Base-by-base conservation (phyloP, 176 grass and related monocot species). In the Cenchrus americanus region DNA sequence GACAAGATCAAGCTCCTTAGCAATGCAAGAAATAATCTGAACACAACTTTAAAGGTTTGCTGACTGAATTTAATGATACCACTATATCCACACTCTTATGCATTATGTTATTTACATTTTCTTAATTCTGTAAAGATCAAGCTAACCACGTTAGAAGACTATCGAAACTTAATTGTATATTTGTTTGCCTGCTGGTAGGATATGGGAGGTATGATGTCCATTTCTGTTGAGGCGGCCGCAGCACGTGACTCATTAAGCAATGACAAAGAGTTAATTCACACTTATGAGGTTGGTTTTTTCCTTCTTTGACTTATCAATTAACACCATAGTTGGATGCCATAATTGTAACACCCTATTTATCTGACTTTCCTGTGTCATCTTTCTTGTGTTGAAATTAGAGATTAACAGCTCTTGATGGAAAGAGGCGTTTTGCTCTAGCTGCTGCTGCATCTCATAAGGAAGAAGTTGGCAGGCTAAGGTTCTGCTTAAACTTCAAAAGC, bases 1-100 rank as follows among this genome's bases (percentile, higher is more conserved):
- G 97, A 99, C 93, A 99, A 94, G 78, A 99, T 99, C 76, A 99
- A 99, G 65, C 97, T 99, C 92, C 97, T 99, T 86, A 99, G 97
- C 78, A 99, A 99, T 64, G 87, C 93, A 62, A 99, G 97, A 80
- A 99, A 99, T 84, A 99, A 96, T 73, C 82, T 99, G 80, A 99
- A 99, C 72, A 96, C 89, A 78, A 99, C 93, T 81, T 78, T 99
- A 89, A 96, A 99, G 97, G 97, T 98, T 84, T 63, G 80, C 8
- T 52, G 32, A 84, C 37, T 32, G 4, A 64, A 81, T 86, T 76
- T 91, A 66, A 41, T 46, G 43, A 70, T 53, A 57, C 30, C 68
- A 67, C 37, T 85, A 5, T 71, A 50, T 64, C 76, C 18, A 58
- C 48, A 88, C 44, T 79, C 30, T 66, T 58, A 82, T 53, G 49